phyloP scores from a whole-genome alignment of 1,284 basidiomycete species.

The Moniliophthora roreri region DNA sequence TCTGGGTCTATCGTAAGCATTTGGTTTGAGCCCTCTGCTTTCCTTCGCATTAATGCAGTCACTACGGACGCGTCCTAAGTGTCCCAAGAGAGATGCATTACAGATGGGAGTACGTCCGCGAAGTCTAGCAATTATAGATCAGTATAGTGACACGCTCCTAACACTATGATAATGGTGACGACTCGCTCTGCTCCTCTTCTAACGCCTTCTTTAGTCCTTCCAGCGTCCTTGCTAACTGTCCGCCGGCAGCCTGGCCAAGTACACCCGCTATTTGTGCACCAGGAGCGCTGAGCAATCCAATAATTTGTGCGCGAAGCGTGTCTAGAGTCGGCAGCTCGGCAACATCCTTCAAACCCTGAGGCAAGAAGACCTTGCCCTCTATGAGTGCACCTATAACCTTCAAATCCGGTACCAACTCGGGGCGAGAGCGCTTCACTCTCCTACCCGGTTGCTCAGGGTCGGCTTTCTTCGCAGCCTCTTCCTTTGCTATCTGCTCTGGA shows the following conservation, averaged over 20 bases:
- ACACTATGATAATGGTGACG: background rate
- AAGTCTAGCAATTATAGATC: background rate
- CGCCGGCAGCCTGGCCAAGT: conserved; percentile 72
- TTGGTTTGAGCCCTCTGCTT: no score
- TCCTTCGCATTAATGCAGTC: no score
- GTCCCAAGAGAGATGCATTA: no score
- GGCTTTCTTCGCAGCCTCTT: conserved; percentile 54
- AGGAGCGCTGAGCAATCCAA: conserved; percentile 72
- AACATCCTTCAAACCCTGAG: conserved; percentile 56
- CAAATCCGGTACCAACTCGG: conserved; percentile 58
- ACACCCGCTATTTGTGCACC: conserved; percentile 68
- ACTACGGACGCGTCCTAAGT: no score
- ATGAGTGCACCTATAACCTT: conserved; percentile 74
- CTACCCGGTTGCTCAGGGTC: conserved; percentile 66
- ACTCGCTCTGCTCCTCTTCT: conserved; percentile 45
- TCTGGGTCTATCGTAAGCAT: no score
- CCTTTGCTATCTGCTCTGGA: conserved; percentile 46
- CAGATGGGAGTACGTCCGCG: background rate
- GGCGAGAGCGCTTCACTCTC: conserved; percentile 55
- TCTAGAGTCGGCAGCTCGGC: conserved; percentile 70
- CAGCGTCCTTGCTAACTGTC: conserved; percentile 69
- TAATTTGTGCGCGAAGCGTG: conserved; percentile 70
- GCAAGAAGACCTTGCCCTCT: conserved; percentile 67
- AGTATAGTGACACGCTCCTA: background rate
- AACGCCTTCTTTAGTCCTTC: conserved; percentile 76